These are phyloP conservation scores for Russula sp. DNA, from an alignment of 768 basidiomycete species.

Conservation along the genomic window DNA sequence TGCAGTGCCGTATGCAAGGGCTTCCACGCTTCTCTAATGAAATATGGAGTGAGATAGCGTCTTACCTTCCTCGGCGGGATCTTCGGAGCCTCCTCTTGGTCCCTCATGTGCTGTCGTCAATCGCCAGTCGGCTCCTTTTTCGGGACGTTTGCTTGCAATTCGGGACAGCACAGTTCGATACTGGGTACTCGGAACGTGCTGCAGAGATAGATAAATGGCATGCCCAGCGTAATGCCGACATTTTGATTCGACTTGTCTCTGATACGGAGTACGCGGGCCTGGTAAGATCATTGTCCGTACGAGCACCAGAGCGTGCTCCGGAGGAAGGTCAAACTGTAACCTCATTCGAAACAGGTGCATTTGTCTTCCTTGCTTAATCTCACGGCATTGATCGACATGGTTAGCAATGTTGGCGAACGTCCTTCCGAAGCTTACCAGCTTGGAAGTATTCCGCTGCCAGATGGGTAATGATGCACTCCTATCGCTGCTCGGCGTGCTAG, in stretches of 20 bases:
- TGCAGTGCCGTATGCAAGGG: conserved; percentile 31
- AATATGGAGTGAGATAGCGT: conserved; percentile 64
- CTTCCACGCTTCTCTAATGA: conserved; percentile 56
- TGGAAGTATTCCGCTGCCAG: conserved; percentile 55
- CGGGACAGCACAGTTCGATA: conserved; percentile 28
- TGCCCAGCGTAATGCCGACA: conserved; percentile 62
- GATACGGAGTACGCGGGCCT: conserved; percentile 52
- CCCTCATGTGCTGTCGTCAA: conserved; percentile 57
- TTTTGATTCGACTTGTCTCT: conserved; percentile 57
- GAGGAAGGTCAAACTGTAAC: conserved; percentile 41
- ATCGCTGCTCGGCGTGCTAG: conserved; percentile 46
- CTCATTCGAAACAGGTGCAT: conserved; percentile 57
- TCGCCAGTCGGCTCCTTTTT: conserved; percentile 63
- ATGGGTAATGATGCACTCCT: conserved; percentile 47
- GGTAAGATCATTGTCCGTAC: conserved; percentile 52
- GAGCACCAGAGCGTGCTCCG: conserved; percentile 49
- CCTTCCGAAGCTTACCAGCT: conserved; percentile 51
- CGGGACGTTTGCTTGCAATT: conserved; percentile 59
- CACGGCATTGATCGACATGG: neutral
- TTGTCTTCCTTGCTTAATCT: neutral
- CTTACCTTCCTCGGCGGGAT: conserved; percentile 54
- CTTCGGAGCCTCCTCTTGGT: conserved; percentile 57
- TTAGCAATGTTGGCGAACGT: conserved; percentile 56
- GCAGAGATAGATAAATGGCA: conserved; percentile 40
- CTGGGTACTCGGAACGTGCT: conserved; percentile 27